Evolutionary conservation across 2,329 filamentous ascomycete genomes (phyloP).

Genomic region (Rhynchosporium secalis): DNA sequence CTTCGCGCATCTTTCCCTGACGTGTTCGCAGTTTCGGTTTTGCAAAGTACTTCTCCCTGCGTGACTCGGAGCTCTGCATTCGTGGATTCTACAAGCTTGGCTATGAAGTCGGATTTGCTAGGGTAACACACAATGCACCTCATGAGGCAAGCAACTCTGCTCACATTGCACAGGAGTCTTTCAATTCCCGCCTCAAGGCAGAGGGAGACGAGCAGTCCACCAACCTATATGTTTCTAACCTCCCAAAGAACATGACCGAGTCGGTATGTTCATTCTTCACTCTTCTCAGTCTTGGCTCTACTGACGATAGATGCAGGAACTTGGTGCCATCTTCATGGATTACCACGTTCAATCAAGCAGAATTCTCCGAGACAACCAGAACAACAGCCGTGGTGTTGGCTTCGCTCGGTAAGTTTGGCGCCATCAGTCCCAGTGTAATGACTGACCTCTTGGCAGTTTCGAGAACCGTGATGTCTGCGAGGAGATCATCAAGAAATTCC

Average conservation of each 20-base stretch:
- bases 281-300: constrained; percentile 22
- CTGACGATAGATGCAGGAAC: constrained; percentile 54
- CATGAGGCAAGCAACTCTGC: constrained; percentile 24
- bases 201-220: constrained; percentile 87
- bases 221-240: constrained; percentile 96
- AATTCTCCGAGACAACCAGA: constrained; percentile 88
- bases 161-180: constrained; percentile 72
- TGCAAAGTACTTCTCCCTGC: constrained; percentile 87
- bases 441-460: constrained; percentile 60
- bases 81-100: constrained; percentile 91
- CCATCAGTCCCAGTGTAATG: constrained; percentile 7
- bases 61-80: constrained; percentile 93
- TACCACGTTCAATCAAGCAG: constrained; percentile 89
- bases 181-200: constrained; percentile 96
- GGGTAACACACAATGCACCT: constrained; percentile 54
- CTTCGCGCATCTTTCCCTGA: constrained; percentile 1
- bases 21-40: constrained; percentile 76
- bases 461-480: constrained; percentile 88
- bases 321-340: constrained; percentile 74
- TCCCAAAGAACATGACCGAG: constrained; percentile 90
- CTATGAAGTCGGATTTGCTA: constrained; percentile 96
- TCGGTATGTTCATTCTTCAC: constrained; percentile 58
- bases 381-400: constrained; percentile 92
- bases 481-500: constrained; percentile 81
- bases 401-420: constrained; percentile 78